Base-by-base conservation (phyloP, 192 early-diverging fungal species). In the Thamnidium elegans region DNA sequence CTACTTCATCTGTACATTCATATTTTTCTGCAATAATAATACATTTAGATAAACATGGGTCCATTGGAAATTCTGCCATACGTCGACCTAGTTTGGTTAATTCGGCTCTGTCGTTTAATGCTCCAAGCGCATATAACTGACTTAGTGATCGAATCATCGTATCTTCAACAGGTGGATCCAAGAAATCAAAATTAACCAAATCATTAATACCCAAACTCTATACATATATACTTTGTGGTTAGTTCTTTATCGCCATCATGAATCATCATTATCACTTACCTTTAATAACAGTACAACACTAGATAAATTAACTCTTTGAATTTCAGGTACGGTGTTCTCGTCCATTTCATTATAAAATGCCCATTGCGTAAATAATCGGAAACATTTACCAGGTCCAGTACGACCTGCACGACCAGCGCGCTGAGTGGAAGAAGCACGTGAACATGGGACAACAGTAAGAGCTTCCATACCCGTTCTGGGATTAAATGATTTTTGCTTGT, bases 31-130 rank as follows among this genome's bases (percentile, higher is more conserved):
- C 91, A 7, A 88, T 91, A 55, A 99, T 82, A 48, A 98, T 80
- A 10, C 92, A 85, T 69, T 97, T 96, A 66, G 92, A 92, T 67
- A 97, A 80, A 86, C 93, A 92, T 3, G 97, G 97, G 69, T 99
- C 96, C 65, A 92, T 83, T 5, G 97, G 97, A 68, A 97, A 95
- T 84, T 99, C 97, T 31, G 96, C 95, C 97, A 99, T 99, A 14
- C 93, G 80, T 10, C 95, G 87, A 0, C 97, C 97, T 14, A 97
- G 81, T 72, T 96, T 97, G 13, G 97, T 99, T 63, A 99, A 68
- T 71, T 96, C 89, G 13, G 96, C 97, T 5, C 84, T 83, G 50
- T 93, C 91, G 74, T 97, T 96, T 43, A 99, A 76, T 19, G 94
- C 91, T 20, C 94, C 94, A 21, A 99, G 81, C 11, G 91, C 93